Evolutionary conservation across 192 early-diverging fungal species (phyloP), one percentile per base, ranked within the genome.

Genomic region (Backusella luteola): DNA sequence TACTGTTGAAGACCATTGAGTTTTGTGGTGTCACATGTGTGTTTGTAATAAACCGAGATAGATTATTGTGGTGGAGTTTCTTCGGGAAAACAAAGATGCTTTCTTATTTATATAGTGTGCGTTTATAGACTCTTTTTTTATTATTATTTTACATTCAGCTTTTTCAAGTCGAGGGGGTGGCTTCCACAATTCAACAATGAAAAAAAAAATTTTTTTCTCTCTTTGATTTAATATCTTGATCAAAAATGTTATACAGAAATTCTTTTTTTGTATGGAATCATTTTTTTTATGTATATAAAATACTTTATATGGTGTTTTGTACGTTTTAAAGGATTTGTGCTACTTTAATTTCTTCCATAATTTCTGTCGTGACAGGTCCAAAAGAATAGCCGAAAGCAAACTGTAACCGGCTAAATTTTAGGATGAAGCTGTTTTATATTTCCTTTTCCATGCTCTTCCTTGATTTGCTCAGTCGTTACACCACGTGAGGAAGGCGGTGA

Each of bases 1-100:
- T 6, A 29, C 35, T n/a, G 74, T 75, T 7, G 29, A 68, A 52
- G 14, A 46, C 41, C 74, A 75, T 46, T 56, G 26, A 63, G n/a
- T 63, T 39, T 39, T 29, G 26, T 63, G 12, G 56, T 63, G 56
- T 63, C 56, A 23, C 21, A 69, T 29, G 21, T 63, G 21, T 1
- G 23, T 23, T 63, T 63, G 11, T 44, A 29, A 63, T 63, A 29
- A 63, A 21, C 42, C 15, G 35, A 26, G 9, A 69, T 26, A 19
- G n/a, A 59, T 29, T 63, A 7, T 63, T 63, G 11, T 29, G 56
- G 9, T 63, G 56, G 56, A 63, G 56, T 63, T 63, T 63, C 21
- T 63, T 63, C 56, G 56, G 56, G 26, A 29, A 26, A 63, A 63
- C 56, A 63, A 56, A 56, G 21, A 26, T 21, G 52, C 52, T 17